Base-by-base conservation (phyloP, 768 basidiomycete species). In the Serendipita indica region DNA sequence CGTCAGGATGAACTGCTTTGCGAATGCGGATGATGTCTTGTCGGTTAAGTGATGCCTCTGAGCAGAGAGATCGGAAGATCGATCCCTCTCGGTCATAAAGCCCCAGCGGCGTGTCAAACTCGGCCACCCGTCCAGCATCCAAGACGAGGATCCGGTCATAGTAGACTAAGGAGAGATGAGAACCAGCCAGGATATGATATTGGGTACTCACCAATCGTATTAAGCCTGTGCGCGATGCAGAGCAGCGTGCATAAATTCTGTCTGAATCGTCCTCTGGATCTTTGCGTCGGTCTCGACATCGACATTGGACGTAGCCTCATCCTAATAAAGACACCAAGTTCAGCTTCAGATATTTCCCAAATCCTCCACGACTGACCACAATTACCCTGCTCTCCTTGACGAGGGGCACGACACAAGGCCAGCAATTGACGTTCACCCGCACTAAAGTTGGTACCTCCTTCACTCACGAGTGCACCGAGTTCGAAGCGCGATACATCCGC, bases 91-190 rank as follows among this genome's bases (percentile, higher is more conserved):
- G 75, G 65, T 82, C 78, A 63, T 79, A 80, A 2, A 88, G 76
- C 61, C 74, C 76, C 37, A 83, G 72, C 2, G 86, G 85, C 1
- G 82, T 82, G 68, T 86, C 86, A 65, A 79, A 86, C 68, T 88
- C 86, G 7, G 79, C 81, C 2, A 86, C 78, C 32, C 71, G 64
- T 2, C 87, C 86, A 27, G 74, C 66, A 63, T 84, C 80, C 81
- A 89, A 83, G 43, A 87, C 84, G 16, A 89, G 70, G 20, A 87
- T 75, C 20, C 79, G 75, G 64, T 86, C 82, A 62, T 82, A 85
- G 64, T 84, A 77, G 0, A 74, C 79, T 79, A 45, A 18, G 64
- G 60, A 33, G 64, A 54, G 14, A 60, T 46, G 30, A 46, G 25
- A 6, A 14, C 30, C 12, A 41, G 7, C n/a, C 32, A 2, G n/a